Evolutionary conservation across 352 stramenopile genomes (phyloP).

Genomic region (Paralagenidium karlingii): DNA sequence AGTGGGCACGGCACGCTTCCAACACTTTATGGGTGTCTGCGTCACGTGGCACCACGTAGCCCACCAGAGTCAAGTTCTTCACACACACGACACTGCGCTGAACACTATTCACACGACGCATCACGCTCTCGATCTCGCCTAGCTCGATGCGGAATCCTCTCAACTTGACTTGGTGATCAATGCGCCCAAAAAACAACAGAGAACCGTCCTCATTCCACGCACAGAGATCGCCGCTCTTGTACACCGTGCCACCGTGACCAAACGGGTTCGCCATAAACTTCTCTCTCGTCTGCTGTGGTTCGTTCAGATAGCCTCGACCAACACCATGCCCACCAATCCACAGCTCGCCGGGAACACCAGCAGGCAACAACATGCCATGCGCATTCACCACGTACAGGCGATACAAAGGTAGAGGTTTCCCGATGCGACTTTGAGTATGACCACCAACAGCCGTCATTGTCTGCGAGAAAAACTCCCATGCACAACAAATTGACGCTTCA

Average conservation of each 20-base stretch:
- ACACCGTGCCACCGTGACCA: constrained; percentile 11
- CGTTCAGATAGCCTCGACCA: constrained; percentile 45
- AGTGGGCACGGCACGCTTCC: too few species aligned
- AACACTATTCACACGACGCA: constrained; percentile 28
- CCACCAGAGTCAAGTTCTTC: constrained; percentile 18
- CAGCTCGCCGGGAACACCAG: constrained; percentile 43
- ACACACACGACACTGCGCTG: constrained; percentile 25
- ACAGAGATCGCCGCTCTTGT: constrained; percentile 60
- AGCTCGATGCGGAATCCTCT: constrained; percentile 74
- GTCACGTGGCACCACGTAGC: constrained; percentile 43
- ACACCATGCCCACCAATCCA: constrained; percentile 58
- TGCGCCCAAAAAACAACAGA: constrained; percentile 51
- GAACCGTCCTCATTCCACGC: constrained; percentile 32
- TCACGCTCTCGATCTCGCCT: constrained; percentile 53
- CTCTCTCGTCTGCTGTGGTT: constrained; percentile 21
- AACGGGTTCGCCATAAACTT: too few species aligned
- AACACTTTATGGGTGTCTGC: too few species aligned
- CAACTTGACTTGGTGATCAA: constrained; percentile 70
- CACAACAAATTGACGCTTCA: constrained; percentile 30
- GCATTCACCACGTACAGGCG: constrained; percentile 35
- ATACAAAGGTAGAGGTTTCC: constrained; percentile 30
- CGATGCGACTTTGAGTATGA: too few species aligned
- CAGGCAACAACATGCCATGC: constrained; percentile 21
- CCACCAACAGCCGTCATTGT: too few species aligned
- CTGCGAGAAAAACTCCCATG: too few species aligned